Conservation (phyloP, 768 basidiomycete genomes). For the Russula lepida region DNA sequence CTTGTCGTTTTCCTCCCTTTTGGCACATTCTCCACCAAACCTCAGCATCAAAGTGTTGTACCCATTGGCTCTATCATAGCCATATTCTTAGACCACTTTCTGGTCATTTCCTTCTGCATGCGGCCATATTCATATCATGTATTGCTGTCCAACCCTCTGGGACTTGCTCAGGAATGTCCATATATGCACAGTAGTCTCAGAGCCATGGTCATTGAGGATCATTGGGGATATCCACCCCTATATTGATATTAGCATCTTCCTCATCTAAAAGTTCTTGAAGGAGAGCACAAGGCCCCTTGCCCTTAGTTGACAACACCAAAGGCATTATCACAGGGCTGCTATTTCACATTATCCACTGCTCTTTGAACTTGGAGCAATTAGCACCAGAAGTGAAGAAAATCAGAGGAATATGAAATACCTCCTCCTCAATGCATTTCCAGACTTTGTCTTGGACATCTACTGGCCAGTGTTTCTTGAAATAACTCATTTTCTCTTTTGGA, state of each 20-base stretch:
- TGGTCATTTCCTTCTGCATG: too few species aligned
- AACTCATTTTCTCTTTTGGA: background rate
- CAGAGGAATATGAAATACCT: background rate
- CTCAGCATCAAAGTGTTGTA: too few species aligned
- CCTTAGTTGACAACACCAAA: background rate
- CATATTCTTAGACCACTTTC: too few species aligned
- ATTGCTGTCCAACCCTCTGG: too few species aligned
- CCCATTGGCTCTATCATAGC: too few species aligned
- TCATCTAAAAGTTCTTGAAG: background rate
- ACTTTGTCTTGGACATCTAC: background rate
- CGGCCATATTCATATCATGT: too few species aligned
- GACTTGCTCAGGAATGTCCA: background rate
- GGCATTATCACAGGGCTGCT: background rate
- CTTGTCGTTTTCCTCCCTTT: too few species aligned
- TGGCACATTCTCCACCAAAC: too few species aligned
- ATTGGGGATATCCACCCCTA: background rate
- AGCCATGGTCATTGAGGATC: background rate
- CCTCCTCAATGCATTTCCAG: background rate
- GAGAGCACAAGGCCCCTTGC: background rate
- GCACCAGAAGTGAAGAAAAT: too few species aligned
- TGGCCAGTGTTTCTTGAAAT: background rate
- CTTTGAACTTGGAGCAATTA: background rate
- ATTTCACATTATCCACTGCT: background rate
- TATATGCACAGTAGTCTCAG: background rate
- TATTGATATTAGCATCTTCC: background rate